Evolutionary conservation across 1,284 basidiomycete genomes (phyloP).

Genomic region (Ceratobasidium theobromae): DNA sequence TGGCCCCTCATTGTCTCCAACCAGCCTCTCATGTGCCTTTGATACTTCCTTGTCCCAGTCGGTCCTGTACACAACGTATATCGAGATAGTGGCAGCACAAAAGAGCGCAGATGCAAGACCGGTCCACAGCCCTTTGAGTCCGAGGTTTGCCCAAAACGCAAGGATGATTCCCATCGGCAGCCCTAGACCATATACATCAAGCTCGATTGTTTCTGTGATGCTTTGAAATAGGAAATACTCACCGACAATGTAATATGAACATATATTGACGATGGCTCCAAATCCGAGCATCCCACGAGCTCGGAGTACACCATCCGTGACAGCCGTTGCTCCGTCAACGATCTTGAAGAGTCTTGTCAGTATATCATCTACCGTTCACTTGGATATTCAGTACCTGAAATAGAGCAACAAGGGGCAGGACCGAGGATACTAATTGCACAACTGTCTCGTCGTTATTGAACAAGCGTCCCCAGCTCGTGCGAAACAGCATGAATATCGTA

Average conservation of each 20-base stretch:
- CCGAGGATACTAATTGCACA: constrained; percentile 60
- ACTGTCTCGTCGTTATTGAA: constrained; percentile 68
- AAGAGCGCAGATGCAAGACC: constrained; percentile 33
- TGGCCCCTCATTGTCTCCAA: not conserved
- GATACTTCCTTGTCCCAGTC: constrained; percentile 36
- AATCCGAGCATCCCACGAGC: constrained; percentile 32
- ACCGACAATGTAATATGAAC: constrained; percentile 35
- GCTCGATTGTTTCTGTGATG: not conserved
- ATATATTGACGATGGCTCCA: constrained; percentile 35
- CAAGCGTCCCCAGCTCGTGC: constrained; percentile 62
- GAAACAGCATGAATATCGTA: constrained; percentile 19
- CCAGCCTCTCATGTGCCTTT: constrained; percentile 22
- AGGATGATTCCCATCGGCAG: constrained; percentile 34
- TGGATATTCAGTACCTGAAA: constrained; percentile 58
- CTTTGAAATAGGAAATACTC: not conserved
- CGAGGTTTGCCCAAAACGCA: constrained; percentile 27
- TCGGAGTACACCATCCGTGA: constrained; percentile 31
- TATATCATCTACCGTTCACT: not conserved
- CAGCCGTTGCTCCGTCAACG: constrained; percentile 19
- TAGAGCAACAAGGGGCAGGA: constrained; percentile 77
- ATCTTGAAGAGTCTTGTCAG: not conserved
- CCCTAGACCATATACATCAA: constrained; percentile 17
- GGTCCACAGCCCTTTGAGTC: constrained; percentile 35
- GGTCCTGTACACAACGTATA: constrained; percentile 27
- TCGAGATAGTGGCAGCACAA: constrained; percentile 21